These are phyloP conservation scores for Danielia oregonensis DNA, from an alignment of 805 yeast species.

Conservation along the genomic window DNA sequence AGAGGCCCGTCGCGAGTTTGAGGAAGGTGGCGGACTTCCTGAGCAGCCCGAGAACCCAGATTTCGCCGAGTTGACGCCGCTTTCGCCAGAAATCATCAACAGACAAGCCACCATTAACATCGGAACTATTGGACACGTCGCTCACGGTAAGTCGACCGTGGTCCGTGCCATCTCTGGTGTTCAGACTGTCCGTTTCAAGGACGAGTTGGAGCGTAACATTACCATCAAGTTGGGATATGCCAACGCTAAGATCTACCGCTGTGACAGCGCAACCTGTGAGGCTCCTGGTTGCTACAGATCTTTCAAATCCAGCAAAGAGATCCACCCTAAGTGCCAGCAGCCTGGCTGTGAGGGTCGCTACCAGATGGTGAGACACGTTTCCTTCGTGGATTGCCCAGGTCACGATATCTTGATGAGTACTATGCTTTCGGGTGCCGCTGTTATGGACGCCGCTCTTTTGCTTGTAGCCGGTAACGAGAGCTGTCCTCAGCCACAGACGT, in stretches of 20 bases:
- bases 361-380: constrained; percentile 89
- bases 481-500: constrained; percentile 99
- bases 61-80: constrained; percentile 74
- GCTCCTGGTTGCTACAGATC: constrained; percentile 95
- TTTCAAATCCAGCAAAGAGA: constrained; percentile 91
- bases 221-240: constrained; percentile 98
- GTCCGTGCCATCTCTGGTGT: constrained; percentile 97
- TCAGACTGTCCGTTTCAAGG: constrained; percentile 98
- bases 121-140: constrained; percentile 96
- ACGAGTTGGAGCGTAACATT: constrained; percentile 97
- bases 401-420: constrained; percentile 99
- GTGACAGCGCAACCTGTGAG: constrained; percentile 80
- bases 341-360: constrained; percentile 89
- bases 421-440: constrained; percentile 99
- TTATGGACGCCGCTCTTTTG: constrained; percentile 98
- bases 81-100: constrained; percentile 91
- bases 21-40: constrained; percentile 98
- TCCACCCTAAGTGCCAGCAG: constrained; percentile 85
- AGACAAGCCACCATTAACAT: constrained; percentile 99
- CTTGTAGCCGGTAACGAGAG: constrained; percentile 98
- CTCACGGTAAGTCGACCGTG: constrained; percentile 92
- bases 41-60: constrained; percentile 93
- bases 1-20: constrained; percentile 77
- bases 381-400: constrained; percentile 99
- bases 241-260: constrained; percentile 94